Evolutionary conservation across 345 rosid species (phyloP), one percentile per base, ranked within the genome.

Genomic region (Aquilaria yunnanensis): DNA sequence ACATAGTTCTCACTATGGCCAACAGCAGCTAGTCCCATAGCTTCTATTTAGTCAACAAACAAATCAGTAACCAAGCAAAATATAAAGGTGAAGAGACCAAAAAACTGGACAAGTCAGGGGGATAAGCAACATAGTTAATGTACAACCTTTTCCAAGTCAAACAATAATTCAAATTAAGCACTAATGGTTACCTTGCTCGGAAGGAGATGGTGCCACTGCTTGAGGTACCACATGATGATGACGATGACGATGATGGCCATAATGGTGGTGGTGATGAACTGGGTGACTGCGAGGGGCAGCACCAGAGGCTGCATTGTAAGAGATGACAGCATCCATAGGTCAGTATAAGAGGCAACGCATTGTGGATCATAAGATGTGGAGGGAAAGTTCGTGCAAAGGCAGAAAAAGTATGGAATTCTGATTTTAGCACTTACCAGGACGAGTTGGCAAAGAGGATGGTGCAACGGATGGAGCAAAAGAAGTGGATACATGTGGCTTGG

Each of bases 121-220:
- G 23, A 23, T 23, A 23, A 23, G 23, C 23, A 23, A 23, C 23
- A 23, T 23, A 23, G 23, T 23, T 23, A 23, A 23, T 23, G 23
- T 23, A 23, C 23, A 23, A 23, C 23, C 23, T 23, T 23, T 23
- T 23, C 23, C 23, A 23, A 23, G 23, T 23, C 23, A 23, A 23
- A 23, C 23, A 23, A 23, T 23, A 23, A 23, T 23, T 23, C 23
- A 23, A 23, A 23, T 23, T 23, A 23, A 23, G 23, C 23, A 23
- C 33, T 30, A 56, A 60, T 45, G 33, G 58, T 63, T 81, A 91
- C 99, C 82, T 70, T 70, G 83, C 50, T 83, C 78, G 9, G 86
- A 77, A 74, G 97, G 92, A 29, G 91, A 70, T 30, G 91, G 91
- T 68, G 96, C 81, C 65, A 73, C 68, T 31, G 46, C 75, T 63